A percentile compares a stretch with the other conserved stretches of the same genome.
Evolutionary conservation across 345 rosid genomes (phyloP).

Genomic region (Lumnitzera racemosa): DNA sequence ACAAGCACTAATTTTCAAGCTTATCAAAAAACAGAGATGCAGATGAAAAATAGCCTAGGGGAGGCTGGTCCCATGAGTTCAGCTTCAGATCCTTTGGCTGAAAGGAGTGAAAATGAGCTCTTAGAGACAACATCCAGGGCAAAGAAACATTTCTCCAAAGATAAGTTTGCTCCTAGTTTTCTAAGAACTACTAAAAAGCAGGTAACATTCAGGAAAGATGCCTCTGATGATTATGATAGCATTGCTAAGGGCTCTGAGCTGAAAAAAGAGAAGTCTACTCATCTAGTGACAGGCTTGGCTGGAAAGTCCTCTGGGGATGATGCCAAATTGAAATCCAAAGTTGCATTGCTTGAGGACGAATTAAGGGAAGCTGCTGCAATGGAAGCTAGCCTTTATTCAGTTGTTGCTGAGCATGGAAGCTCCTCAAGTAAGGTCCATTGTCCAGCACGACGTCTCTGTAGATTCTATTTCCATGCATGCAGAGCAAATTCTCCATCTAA

Average conservation of each 20-base stretch:
- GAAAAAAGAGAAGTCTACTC: slow-evolving; percentile 52
- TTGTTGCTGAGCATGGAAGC: slow-evolving; percentile 89
- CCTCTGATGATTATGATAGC: slow-evolving; percentile 42
- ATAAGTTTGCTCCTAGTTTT: slow-evolving; percentile 21
- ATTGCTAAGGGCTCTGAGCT: slow-evolving; percentile 26
- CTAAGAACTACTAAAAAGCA: slow-evolving; percentile 39
- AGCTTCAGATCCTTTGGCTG: slow-evolving; percentile 17
- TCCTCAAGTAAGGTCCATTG: slow-evolving; percentile 76
- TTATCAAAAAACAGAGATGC: slow-evolving; percentile 6
- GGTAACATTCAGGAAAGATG: slow-evolving; percentile 47
- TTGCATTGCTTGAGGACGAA: slow-evolving; percentile 75
- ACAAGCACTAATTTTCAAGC: slow-evolving; percentile 11
- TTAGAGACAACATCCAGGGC: slow-evolving; percentile 11
- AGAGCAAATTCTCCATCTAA: slow-evolving; percentile 38
- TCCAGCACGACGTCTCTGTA: slow-evolving; percentile 83
- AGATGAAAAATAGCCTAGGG: slow-evolving; percentile 4
- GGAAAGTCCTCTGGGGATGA: slow-evolving; percentile 21
- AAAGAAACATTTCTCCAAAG: slow-evolving; percentile 32
- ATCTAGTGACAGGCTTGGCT: slow-evolving; percentile 33
- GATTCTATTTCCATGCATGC: slow-evolving; percentile 79
- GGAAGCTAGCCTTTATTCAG: slow-evolving; percentile 81
- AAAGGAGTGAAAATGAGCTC: slow-evolving; percentile 27
- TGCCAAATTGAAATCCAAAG: slow-evolving; percentile 36
- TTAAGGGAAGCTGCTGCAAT: slow-evolving; percentile 82
- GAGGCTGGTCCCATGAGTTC: slow-evolving; percentile 16